Percentiles rank a stretch among this genome's conserved stretches.
Conservation (phyloP, 1,139 yeast genomes). For the Suhomyces bokatorum region DNA sequence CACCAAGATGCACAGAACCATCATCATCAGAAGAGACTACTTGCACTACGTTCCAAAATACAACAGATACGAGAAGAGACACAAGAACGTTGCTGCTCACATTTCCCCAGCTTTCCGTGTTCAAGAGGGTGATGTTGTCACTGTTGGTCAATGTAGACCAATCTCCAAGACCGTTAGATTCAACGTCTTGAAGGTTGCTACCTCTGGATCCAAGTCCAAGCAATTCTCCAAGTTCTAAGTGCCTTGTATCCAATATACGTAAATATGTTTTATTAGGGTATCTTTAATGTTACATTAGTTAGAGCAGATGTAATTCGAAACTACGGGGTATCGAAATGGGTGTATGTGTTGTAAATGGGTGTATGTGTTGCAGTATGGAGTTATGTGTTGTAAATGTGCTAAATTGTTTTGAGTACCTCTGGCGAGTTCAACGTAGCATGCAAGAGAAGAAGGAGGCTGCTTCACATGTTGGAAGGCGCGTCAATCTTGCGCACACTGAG, state of each 20-base stretch:
- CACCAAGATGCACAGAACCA: slow-evolving; percentile 99
- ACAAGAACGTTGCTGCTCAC: slow-evolving; percentile 99
- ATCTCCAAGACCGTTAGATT: slow-evolving; percentile 99
- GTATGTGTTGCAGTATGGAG: too few species aligned
- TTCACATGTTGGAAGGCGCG: slow-evolving; percentile 49
- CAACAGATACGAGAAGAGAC: slow-evolving; percentile 99
- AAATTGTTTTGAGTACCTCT: too few species aligned
- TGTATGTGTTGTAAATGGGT: not conserved
- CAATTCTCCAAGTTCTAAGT: slow-evolving; percentile 94
- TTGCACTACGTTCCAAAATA: slow-evolving; percentile 99
- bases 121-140: slow-evolving; percentile 97
- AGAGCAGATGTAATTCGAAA: not conserved
- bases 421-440: not conserved
- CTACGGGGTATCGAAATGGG: not conserved
- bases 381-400: too few species aligned
- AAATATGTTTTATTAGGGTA: slow-evolving; percentile 14
- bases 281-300: slow-evolving; percentile 29
- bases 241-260: slow-evolving; percentile 10
- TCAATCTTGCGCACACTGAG: slow-evolving; percentile 55
- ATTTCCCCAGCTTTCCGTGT: slow-evolving; percentile 99
- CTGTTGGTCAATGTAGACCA: slow-evolving; percentile 99
- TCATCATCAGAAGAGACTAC: slow-evolving; percentile 99
- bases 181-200: slow-evolving; percentile 96
- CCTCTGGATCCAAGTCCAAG: slow-evolving; percentile 87
- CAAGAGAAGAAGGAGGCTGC: not conserved